These are phyloP conservation scores for Solanum piurae DNA, from an alignment of 257 asterid species.

Conservation along the genomic window DNA sequence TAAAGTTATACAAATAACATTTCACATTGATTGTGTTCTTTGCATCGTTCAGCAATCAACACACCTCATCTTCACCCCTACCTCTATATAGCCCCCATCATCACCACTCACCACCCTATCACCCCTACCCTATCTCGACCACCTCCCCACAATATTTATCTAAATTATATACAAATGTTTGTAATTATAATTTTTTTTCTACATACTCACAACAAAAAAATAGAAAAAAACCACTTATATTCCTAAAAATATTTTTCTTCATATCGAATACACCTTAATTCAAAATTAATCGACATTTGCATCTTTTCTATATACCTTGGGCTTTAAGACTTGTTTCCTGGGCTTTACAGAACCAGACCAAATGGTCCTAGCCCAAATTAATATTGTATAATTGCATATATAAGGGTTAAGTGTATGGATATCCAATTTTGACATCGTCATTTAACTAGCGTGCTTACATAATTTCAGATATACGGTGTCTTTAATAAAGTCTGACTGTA, in stretches of 20 bases:
- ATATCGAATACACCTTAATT: fast-evolving
- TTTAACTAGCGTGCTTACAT: too few species aligned
- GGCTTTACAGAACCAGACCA: neutral
- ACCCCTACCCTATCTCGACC: neutral
- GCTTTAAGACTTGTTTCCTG: neutral
- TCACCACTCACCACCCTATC: too few species aligned
- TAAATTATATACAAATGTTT: neutral
- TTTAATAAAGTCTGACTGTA: neutral
- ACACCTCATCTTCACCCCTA: neutral
- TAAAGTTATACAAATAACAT: too few species aligned
- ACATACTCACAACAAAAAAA: neutral
- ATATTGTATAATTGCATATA: neutral
- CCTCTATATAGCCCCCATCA: neutral
- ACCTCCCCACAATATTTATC: too few species aligned
- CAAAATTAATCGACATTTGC: too few species aligned
- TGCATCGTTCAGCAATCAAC: too few species aligned
- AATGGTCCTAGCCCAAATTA: neutral
- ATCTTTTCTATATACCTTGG: too few species aligned
- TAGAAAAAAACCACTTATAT: too few species aligned
- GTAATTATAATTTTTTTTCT: too few species aligned
- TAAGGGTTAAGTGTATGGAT: fast-evolving
- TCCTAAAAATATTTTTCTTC: neutral
- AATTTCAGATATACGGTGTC: too few species aligned
- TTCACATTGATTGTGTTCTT: neutral
- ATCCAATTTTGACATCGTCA: neutral